Evolutionary conservation across 768 basidiomycete species (phyloP).

Genomic region (Russula foetens): DNA sequence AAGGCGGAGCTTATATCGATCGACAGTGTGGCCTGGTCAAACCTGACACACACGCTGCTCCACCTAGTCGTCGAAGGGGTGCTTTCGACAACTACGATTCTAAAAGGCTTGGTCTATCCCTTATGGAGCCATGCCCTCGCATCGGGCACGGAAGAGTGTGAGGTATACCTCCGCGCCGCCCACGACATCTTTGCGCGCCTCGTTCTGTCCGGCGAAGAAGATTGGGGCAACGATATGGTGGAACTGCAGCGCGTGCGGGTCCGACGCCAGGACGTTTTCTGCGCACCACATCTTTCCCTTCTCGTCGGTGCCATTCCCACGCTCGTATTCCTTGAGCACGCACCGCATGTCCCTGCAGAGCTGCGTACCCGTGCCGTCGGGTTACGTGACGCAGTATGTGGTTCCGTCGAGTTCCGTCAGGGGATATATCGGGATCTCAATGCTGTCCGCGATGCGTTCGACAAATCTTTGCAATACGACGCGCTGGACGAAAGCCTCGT

Average conservation of each 20-base stretch:
- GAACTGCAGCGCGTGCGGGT: slow-evolving; percentile 66
- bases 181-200: slow-evolving; percentile 55
- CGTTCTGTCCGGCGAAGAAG: slow-evolving; percentile 44
- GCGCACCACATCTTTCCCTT: slow-evolving; percentile 53
- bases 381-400: slow-evolving; percentile 53
- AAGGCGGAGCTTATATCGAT: slow-evolving; percentile 54
- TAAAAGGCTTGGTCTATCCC: slow-evolving; percentile 71
- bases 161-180: slow-evolving; percentile 50
- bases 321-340: slow-evolving; percentile 65
- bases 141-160: slow-evolving; percentile 30
- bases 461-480: slow-evolving; percentile 46
- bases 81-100: slow-evolving; percentile 61
- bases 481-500: slow-evolving; percentile 42
- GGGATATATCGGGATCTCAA: slow-evolving; percentile 72
- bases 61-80: slow-evolving; percentile 60
- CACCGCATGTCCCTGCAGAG: slow-evolving; percentile 39
- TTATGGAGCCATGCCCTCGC: slow-evolving; percentile 58
- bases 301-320: slow-evolving; percentile 59
- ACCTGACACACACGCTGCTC: slow-evolving; percentile 52
- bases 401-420: slow-evolving; percentile 59
- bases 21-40: slow-evolving; percentile 55
- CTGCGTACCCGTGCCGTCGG: slow-evolving; percentile 41
- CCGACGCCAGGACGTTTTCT: slow-evolving; percentile 59
- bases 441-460: slow-evolving; percentile 60
- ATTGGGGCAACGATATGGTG: slow-evolving; percentile 40